These are phyloP conservation scores for Candida ipomoeae DNA, from an alignment of 805 yeast species.

Conservation along the genomic window DNA sequence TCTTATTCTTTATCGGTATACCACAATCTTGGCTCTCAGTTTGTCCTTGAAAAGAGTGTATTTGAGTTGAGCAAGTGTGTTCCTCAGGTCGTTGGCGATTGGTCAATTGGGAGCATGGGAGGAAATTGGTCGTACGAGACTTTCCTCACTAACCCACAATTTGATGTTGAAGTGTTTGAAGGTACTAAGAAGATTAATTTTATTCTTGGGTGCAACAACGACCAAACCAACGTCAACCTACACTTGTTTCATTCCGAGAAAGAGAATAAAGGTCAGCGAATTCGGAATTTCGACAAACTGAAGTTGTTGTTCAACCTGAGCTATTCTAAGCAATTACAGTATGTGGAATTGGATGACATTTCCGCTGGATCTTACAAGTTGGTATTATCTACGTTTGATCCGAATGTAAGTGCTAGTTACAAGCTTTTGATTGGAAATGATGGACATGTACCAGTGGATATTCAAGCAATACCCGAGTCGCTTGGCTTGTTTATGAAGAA, in stretches of 20 bases:
- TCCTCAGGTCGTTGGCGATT: constrained; percentile 32
- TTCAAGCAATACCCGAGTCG: constrained; percentile 21
- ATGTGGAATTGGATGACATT: constrained; percentile 18
- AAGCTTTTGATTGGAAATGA: constrained; percentile 27
- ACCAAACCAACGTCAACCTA: constrained; percentile 32
- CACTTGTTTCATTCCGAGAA: constrained; percentile 42
- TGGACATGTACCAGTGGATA: constrained; percentile 4
- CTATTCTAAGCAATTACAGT: constrained; percentile 36
- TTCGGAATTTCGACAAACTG: constrained; percentile 21
- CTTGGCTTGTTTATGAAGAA: constrained; percentile 34
- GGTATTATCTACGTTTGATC: constrained; percentile 44
- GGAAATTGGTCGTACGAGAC: constrained; percentile 50
- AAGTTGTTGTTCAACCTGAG: constrained; percentile 25
- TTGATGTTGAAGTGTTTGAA: constrained; percentile 21
- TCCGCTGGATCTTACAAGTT: constrained; percentile 40
- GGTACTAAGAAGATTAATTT: constrained; percentile 12
- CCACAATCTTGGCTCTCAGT: constrained; percentile 22
- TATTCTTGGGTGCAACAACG: constrained; percentile 14
- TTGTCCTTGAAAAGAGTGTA: constrained; percentile 28
- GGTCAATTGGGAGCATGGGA: constrained; percentile 46
- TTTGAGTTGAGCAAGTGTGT: constrained; percentile 1
- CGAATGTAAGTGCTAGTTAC: constrained; percentile 26
- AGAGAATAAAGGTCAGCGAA: constrained; percentile 18
- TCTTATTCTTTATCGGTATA: constrained; percentile 26
- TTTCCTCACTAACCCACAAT: constrained; percentile 56